Conservation (phyloP, 202 grass and related monocot genomes). For the Zizania palustris region DNA sequence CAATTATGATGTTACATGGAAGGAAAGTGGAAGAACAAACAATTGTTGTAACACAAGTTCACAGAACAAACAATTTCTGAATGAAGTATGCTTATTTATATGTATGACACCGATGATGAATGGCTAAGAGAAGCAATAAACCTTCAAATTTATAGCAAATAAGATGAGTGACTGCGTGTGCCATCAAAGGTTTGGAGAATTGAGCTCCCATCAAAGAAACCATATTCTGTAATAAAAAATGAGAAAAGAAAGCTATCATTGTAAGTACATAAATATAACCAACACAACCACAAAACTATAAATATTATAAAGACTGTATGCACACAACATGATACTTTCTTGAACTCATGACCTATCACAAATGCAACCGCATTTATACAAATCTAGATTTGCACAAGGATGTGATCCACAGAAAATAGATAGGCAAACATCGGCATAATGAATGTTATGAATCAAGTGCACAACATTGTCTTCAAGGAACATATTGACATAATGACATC, state of each 20-base stretch:
- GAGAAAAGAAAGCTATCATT: neutral
- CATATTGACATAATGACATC: neutral
- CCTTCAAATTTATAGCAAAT: slow-evolving; percentile 96
- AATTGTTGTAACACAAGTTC: no score
- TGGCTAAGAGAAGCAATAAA: slow-evolving; percentile 28
- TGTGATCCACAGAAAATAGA: slow-evolving; percentile 1
- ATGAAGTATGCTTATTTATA: slow-evolving; percentile 13
- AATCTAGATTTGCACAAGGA: neutral
- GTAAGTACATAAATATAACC: slow-evolving; percentile 20
- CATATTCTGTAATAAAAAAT: slow-evolving; percentile 71
- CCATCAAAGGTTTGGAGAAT: slow-evolving; percentile 80
- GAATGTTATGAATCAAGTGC: neutral
- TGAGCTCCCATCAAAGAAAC: slow-evolving; percentile 84
- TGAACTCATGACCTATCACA: neutral
- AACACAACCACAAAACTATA: neutral
- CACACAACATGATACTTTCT: neutral
- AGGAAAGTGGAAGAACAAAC: no score
- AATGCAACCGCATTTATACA: slow-evolving; percentile 5
- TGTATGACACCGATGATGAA: neutral
- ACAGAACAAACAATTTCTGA: neutral
- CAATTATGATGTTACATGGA: neutral
- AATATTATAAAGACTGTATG: neutral
- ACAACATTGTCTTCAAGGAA: no score
- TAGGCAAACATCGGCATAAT: neutral
- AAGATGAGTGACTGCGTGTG: slow-evolving; percentile 75